Evolutionary conservation across 1,284 basidiomycete species (phyloP).

Genomic region (Mycosarcoma maydis): DNA sequence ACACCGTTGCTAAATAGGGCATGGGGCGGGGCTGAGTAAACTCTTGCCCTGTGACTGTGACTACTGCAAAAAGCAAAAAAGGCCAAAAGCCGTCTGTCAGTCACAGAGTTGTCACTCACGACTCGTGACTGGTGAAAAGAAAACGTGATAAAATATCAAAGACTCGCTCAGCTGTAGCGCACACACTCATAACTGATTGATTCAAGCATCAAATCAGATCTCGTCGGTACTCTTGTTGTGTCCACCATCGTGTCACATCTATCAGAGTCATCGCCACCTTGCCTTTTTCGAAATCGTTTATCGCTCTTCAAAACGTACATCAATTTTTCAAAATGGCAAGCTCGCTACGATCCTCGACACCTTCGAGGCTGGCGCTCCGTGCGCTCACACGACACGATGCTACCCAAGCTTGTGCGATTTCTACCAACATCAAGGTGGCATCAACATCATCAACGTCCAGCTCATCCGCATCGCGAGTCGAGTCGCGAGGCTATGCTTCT

Average conservation of each 20-base stretch:
- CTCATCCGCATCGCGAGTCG: conserved; percentile 10
- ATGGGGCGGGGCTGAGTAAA: not conserved
- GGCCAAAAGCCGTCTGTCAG: not conserved
- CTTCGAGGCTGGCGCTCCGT: conserved; percentile 35
- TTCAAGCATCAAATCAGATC: too few species aligned
- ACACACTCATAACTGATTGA: too few species aligned
- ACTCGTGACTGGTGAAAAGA: not conserved
- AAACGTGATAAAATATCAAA: too few species aligned
- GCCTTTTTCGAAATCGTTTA: not conserved
- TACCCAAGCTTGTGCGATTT: conserved; percentile 11
- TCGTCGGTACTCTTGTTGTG: not conserved
- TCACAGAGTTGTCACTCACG: too few species aligned
- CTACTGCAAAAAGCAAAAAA: not conserved
- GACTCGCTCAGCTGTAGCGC: too few species aligned
- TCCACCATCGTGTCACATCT: not conserved
- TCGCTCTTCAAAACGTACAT: not conserved
- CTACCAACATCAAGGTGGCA: conserved; percentile 17
- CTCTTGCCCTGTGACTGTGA: too few species aligned
- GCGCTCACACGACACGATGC: conserved; percentile 30
- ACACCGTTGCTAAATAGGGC: too few species aligned
- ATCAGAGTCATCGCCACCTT: not conserved
- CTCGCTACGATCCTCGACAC: conserved; percentile 30
- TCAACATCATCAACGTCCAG: conserved; percentile 10
- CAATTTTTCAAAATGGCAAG: conserved; percentile 15
- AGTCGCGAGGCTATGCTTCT: conserved; percentile 40